phyloP scores from a whole-genome alignment of 768 basidiomycete species.

The Lentinula detonsa region DNA sequence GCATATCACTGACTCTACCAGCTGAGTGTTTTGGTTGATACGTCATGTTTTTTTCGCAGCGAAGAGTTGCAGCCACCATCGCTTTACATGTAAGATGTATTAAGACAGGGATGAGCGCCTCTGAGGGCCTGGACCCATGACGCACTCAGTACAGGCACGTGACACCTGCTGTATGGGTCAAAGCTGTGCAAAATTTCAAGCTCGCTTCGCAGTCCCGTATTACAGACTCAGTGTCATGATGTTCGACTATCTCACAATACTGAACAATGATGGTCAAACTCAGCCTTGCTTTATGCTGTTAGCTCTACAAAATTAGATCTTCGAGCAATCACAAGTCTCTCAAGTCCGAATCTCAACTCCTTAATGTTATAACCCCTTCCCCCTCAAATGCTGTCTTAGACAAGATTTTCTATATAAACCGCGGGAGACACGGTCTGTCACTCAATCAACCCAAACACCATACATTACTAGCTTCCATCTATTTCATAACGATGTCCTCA shows the following conservation, averaged over 20 bases:
- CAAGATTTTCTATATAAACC: not conserved
- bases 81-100: not conserved
- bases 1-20: slow-evolving; percentile 34
- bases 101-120: not conserved
- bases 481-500: not conserved
- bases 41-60: not conserved
- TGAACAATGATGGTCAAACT: no score
- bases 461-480: no score
- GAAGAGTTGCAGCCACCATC: not conserved
- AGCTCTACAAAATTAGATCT: no score
- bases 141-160: no score
- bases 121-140: not conserved
- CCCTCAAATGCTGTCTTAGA: not conserved
- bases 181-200: no score
- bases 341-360: not conserved
- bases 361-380: not conserved
- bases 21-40: not conserved
- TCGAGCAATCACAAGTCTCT: no score
- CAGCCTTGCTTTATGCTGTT: no score
- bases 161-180: no score
- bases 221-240: no score
- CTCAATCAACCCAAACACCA: not conserved
- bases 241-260: no score
- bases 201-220: no score
- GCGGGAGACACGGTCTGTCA: not conserved